Base-by-base conservation (phyloP, 2,329 filamentous ascomycete genomes). In the Fusarium algeriense region DNA sequence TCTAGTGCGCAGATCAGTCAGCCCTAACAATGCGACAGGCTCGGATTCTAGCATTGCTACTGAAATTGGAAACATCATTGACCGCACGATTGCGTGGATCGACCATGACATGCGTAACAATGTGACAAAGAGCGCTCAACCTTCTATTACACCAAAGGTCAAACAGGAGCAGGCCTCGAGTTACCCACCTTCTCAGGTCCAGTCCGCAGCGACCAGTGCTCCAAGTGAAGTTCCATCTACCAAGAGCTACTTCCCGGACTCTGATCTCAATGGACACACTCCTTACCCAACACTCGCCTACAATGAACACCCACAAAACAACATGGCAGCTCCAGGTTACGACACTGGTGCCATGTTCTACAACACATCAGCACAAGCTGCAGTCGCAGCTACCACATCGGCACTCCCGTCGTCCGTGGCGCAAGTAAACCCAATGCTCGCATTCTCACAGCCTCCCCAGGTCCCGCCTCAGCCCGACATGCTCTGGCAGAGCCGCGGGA, bases 81-180 rank as follows among this genome's bases (percentile, higher is more conserved):
- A 87, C 26, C 83, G 83, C 7, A 88, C 86, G 2, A 83, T 89
- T 37, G 76, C 78, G 17, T 86, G 84, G 81, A 89, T 89, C 60
- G 83, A 88, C 60, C 81, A 82, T 54, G 86, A 86, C 57, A 85
- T 86, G 81, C 72, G 76, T 43, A 78, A 79, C 43, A 82, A 81
- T 46, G 73, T 79, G 6, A 17, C 46, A 14, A 69, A 74, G 50
- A 69, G 48, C 50, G 52, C 44, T 12, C 69, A 72, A 14, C 59
- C 73, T 3, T 52, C 65, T 20, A 40, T 67, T 26, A 54, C 73
- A 3, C 58, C 68, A 1, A 59, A 81, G 59, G 79, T 84, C 60
- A 81, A 84, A 62, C 76, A 83, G 37, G 84, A 85, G 56, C 67
- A 67, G 32, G 78, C 80, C 37, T 78, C 75, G 46, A 32, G 59